Percentiles rank a stretch among this genome's conserved stretches.
Evolutionary conservation across 2,329 filamentous ascomycete species (phyloP).

Genomic region (Phaeoacremonium minimum): DNA sequence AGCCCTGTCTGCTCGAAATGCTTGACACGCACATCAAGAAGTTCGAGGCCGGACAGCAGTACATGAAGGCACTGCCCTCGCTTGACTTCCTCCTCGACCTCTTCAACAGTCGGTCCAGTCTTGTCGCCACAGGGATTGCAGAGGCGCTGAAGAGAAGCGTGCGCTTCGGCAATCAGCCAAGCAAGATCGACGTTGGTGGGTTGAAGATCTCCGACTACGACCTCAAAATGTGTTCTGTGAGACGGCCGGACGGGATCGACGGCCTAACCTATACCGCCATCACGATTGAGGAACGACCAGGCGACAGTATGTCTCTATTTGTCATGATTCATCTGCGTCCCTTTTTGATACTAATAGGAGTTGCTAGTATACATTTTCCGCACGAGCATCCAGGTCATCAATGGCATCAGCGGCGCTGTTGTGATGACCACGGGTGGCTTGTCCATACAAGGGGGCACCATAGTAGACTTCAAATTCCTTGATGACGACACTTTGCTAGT

Average conservation of each 20-base stretch:
- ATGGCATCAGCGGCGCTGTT: slow-evolving; percentile 51
- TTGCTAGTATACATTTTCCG: slow-evolving; percentile 59
- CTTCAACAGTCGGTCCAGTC: slow-evolving; percentile 52
- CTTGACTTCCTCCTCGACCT: slow-evolving; percentile 61
- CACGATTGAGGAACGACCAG: slow-evolving; percentile 18
- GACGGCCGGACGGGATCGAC: slow-evolving; percentile 24
- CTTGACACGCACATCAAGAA: slow-evolving; percentile 45
- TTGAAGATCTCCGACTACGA: neutral
- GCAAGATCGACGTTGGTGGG: slow-evolving; percentile 36
- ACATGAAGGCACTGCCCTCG: slow-evolving; percentile 50
- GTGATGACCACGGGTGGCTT: slow-evolving; percentile 33
- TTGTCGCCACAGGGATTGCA: slow-evolving; percentile 64
- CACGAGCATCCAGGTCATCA: slow-evolving; percentile 44
- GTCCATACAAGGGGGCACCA: slow-evolving; percentile 32
- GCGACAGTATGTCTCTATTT: slow-evolving; percentile 25
- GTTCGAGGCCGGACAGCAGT: slow-evolving; percentile 37
- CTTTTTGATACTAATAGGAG: neutral
- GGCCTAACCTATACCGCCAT: slow-evolving; percentile 28
- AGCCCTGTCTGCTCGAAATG: slow-evolving; percentile 40
- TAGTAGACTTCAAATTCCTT: slow-evolving; percentile 65
- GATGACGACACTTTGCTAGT: slow-evolving; percentile 58
- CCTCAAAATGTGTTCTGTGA: slow-evolving; percentile 4
- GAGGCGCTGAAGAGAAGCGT: slow-evolving; percentile 66
- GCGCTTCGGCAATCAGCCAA: slow-evolving; percentile 52
- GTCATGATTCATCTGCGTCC: too few relatives aligned